phyloP scores from a whole-genome alignment of 768 basidiomycete species.

The Hericium coralloides region DNA sequence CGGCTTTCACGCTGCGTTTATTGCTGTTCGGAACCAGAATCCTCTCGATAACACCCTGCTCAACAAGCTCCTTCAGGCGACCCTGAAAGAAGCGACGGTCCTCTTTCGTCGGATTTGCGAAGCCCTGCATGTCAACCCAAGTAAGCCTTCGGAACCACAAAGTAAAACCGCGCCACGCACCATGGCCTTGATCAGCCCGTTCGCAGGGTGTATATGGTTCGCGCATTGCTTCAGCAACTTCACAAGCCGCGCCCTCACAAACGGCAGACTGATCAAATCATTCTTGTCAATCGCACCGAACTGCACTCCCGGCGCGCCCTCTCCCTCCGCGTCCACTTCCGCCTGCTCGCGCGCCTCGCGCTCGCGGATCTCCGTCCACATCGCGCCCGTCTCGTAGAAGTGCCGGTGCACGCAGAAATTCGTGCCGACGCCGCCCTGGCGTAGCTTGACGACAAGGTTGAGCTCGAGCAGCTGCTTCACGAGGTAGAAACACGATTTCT shows the following conservation, averaged over 20 bases:
- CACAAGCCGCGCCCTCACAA: conserved; percentile 63
- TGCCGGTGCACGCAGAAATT: conserved; percentile 78
- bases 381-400: conserved; percentile 65
- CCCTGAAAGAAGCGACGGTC: conserved; percentile 79
- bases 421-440: conserved; percentile 65
- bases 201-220: conserved; percentile 61
- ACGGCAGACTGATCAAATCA: conserved; percentile 64
- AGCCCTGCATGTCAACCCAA: conserved; percentile 42
- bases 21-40: conserved; percentile 57
- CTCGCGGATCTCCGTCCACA: conserved; percentile 70
- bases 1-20: conserved; percentile 30
- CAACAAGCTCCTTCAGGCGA: conserved; percentile 63
- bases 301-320: conserved; percentile 21
- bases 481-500: conserved; percentile 85
- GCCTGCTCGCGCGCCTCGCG: conserved; percentile 41
- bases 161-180: conserved; percentile 32
- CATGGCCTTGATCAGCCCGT: conserved; percentile 69
- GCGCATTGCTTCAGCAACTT: conserved; percentile 64
- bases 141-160: neutral
- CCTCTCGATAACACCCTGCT: conserved; percentile 67
- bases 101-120: conserved; percentile 61
- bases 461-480: conserved; percentile 68
- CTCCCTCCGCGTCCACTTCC: conserved; percentile 27
- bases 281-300: conserved; percentile 74
- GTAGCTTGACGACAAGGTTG: conserved; percentile 68